A percentile compares a stretch with the other conserved stretches of the same genome.
These are phyloP conservation scores for Brassica juncea DNA, from an alignment of 345 rosid species.

Conservation along the genomic window DNA sequence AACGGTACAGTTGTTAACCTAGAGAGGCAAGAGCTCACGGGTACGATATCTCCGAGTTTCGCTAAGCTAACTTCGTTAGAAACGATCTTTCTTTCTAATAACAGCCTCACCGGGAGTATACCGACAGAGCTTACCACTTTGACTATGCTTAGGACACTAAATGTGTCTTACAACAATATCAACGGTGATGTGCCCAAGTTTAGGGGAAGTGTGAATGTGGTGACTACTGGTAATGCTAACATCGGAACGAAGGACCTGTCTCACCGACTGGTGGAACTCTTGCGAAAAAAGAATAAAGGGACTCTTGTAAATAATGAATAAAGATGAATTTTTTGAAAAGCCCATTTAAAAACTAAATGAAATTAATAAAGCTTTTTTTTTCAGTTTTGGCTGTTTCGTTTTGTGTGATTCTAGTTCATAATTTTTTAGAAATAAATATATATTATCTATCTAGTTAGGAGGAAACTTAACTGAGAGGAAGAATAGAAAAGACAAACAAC, in stretches of 20 bases:
- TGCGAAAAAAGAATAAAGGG: background rate
- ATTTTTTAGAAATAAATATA: no score
- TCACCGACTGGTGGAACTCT: conserved; percentile 13
- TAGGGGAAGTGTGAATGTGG: conserved; percentile 40
- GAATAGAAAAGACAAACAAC: no score
- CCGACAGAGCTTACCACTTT: conserved; percentile 59
- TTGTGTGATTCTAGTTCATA: no score
- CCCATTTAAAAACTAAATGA: no score
- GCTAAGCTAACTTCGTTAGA: conserved; percentile 50
- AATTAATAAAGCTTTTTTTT: no score
- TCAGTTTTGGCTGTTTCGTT: no score
- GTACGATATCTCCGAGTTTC: conserved; percentile 62
- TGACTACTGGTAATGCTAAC: conserved; percentile 50
- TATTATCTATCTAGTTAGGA: no score
- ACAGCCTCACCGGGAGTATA: conserved; percentile 56
- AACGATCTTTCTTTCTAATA: conserved; percentile 51
- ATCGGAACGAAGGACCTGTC: conserved; percentile 44
- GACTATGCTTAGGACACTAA: conserved; percentile 51
- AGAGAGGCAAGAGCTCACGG: conserved; percentile 50
- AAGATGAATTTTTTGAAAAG: no score
- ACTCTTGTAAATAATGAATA: no score
- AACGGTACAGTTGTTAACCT: conserved; percentile 51
- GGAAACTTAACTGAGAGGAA: no score
- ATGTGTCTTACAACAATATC: conserved; percentile 63
- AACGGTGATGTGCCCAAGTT: conserved; percentile 58